Evolutionary conservation across 108 stramenopile species (phyloP).

Genomic region (Nitzschia palea): DNA sequence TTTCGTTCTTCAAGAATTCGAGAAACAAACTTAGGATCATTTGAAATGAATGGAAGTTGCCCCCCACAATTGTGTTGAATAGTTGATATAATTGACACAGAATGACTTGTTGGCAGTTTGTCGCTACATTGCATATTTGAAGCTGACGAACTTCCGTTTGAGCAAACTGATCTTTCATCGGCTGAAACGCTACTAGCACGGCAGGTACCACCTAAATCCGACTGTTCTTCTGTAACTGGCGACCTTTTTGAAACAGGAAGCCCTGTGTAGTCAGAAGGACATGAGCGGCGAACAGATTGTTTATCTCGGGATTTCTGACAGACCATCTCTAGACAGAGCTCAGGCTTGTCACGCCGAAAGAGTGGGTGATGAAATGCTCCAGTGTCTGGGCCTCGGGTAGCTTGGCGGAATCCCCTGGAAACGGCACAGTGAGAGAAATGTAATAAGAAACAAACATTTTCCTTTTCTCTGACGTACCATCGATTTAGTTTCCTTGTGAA

Average conservation of each 20-base stretch:
- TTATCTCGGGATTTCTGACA: constrained; percentile 67
- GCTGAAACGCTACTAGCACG: not conserved
- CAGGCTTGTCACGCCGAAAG: constrained; percentile 64
- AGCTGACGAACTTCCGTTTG: not conserved
- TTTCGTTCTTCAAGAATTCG: constrained; percentile 26
- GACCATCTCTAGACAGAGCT: constrained; percentile 68
- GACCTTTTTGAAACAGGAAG: no score
- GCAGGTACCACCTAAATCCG: no score
- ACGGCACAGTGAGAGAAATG: not conserved
- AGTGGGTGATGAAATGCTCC: constrained; percentile 81
- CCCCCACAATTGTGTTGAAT: not conserved
- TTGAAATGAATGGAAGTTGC: constrained; percentile 32
- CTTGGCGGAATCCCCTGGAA: constrained; percentile 76
- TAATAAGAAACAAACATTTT: no score
- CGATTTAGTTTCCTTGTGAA: constrained; percentile 82
- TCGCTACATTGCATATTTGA: not conserved
- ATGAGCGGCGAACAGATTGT: not conserved
- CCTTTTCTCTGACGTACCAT: no score
- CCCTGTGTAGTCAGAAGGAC: no score
- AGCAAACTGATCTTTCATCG: not conserved
- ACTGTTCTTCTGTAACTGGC: no score
- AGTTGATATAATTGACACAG: not conserved
- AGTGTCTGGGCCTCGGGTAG: constrained; percentile 75
- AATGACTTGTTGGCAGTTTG: not conserved
- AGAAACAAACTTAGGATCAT: constrained; percentile 35